phyloP scores from a whole-genome alignment of 2,329 filamentous ascomycete genomes.

The Thelonectria discophora region DNA sequence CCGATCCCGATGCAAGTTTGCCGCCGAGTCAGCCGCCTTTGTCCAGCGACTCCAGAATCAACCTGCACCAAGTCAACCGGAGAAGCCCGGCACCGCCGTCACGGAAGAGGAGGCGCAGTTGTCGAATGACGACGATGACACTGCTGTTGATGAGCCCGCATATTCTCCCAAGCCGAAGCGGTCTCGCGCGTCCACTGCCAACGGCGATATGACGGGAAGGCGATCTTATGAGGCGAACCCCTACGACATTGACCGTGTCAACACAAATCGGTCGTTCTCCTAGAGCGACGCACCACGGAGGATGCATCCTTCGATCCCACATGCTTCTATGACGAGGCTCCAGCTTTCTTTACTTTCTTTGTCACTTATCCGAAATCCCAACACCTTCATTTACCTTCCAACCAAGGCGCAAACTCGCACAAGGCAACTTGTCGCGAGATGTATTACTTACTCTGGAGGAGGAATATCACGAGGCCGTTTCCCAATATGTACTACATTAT shows the following conservation, averaged over 20 bases:
- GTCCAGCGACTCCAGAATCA: not conserved
- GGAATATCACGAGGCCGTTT: too few species aligned
- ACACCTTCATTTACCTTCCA: too few species aligned
- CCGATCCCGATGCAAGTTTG: not conserved
- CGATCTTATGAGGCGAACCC: not conserved
- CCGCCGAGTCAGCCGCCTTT: not conserved
- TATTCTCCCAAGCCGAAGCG: not conserved
- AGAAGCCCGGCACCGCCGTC: not conserved
- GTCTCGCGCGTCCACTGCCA: not conserved
- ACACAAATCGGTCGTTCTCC: not conserved
- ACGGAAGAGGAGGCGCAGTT: not conserved
- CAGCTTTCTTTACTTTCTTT: too few species aligned
- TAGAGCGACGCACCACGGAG: not conserved
- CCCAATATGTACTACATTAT: too few species aligned
- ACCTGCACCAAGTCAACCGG: not conserved
- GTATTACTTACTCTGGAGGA: too few species aligned
- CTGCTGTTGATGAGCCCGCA: not conserved
- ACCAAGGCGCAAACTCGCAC: too few species aligned
- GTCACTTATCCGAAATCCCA: too few species aligned
- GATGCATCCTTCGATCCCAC: too few species aligned
- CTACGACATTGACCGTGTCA: not conserved
- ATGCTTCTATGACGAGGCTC: too few species aligned
- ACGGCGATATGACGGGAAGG: not conserved
- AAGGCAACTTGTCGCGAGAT: too few species aligned
- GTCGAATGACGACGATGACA: not conserved